These are phyloP conservation scores for Diaporthe sp. DNA, from an alignment of 2,329 filamentous ascomycete genomes.

Conservation along the genomic window DNA sequence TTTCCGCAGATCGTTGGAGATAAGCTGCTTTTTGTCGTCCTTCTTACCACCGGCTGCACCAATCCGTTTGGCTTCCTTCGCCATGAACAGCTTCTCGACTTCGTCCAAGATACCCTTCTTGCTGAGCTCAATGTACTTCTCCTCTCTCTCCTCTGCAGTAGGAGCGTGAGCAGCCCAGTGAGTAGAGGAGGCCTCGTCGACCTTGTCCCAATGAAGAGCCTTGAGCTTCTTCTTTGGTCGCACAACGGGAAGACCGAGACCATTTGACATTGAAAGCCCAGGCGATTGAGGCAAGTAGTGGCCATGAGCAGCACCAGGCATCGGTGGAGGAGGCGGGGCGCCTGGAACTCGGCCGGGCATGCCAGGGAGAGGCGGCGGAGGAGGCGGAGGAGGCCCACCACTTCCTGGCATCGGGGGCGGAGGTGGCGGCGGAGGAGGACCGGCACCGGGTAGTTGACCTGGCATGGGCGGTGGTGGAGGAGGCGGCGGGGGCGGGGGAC, in stretches of 20 bases:
- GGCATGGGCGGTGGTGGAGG: constrained; percentile 59
- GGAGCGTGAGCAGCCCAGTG: constrained; percentile 91
- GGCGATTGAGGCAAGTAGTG: constrained; percentile 78
- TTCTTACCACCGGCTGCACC: constrained; percentile 79
- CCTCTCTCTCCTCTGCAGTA: constrained; percentile 89
- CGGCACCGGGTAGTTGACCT: constrained; percentile 50
- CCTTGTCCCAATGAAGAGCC: constrained; percentile 99
- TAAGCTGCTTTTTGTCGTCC: constrained; percentile 97
- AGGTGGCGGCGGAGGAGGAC: constrained; percentile 60
- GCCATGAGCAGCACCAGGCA: constrained; percentile 75
- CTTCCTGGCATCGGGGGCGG: constrained; percentile 52
- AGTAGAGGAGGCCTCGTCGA: constrained; percentile 89
- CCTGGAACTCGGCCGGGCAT: constrained; percentile 45
- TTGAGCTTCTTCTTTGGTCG: constrained; percentile 99
- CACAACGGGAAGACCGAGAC: constrained; percentile 80
- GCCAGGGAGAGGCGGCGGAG: constrained; percentile 56
- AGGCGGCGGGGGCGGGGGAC: constrained; percentile 49
- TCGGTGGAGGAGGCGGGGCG: constrained; percentile 39
- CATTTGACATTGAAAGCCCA: constrained; percentile 63
- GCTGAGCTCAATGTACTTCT: constrained; percentile 94
- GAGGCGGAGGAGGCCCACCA: constrained; percentile 47
- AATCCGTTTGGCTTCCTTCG: constrained; percentile 93
- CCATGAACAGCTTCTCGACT: constrained; percentile 96
- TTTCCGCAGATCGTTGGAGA: constrained; percentile 89
- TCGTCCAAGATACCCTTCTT: constrained; percentile 96